These are phyloP conservation scores for Dactylellina parvicollis DNA, from an alignment of 2,329 filamentous ascomycete genomes.

Conservation along the genomic window DNA sequence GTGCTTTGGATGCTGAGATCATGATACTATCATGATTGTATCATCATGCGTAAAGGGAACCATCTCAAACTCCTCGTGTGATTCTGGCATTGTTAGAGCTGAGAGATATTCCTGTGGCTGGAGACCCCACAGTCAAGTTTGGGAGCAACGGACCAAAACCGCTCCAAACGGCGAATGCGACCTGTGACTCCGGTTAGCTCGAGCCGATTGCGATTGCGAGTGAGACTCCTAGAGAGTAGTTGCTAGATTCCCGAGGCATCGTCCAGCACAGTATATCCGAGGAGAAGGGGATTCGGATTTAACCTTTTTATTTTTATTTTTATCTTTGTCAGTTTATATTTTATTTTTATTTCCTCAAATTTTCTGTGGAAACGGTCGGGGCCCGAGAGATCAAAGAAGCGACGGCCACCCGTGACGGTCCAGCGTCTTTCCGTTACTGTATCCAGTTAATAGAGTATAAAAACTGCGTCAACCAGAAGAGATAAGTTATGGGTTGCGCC, in stretches of 20 bases:
- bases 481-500: slow-evolving; percentile 52
- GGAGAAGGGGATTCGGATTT: slow-evolving; percentile 9
- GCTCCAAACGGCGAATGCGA: slow-evolving; percentile 11
- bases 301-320: no score
- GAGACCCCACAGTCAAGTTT: slow-evolving; percentile 27
- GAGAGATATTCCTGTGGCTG: slow-evolving; percentile 51
- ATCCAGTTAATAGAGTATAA: slow-evolving; percentile 53
- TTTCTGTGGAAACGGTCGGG: slow-evolving; percentile 11
- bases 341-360: background rate
- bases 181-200: slow-evolving; percentile 25
- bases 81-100: slow-evolving; percentile 22
- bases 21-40: slow-evolving; percentile 15
- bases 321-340: background rate
- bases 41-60: background rate
- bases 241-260: slow-evolving; percentile 47
- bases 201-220: slow-evolving; percentile 27
- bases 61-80: slow-evolving; percentile 5
- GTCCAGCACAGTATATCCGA: slow-evolving; percentile 35
- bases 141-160: slow-evolving; percentile 16
- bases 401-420: slow-evolving; percentile 31
- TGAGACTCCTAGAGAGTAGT: slow-evolving; percentile 7
- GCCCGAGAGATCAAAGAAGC: slow-evolving; percentile 28
- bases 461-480: slow-evolving; percentile 39
- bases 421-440: slow-evolving; percentile 42
- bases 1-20: background rate